A percentile compares a stretch with the other conserved stretches of the same genome.
Evolutionary conservation across 805 yeast species (phyloP).

Genomic region (Candida montana): DNA sequence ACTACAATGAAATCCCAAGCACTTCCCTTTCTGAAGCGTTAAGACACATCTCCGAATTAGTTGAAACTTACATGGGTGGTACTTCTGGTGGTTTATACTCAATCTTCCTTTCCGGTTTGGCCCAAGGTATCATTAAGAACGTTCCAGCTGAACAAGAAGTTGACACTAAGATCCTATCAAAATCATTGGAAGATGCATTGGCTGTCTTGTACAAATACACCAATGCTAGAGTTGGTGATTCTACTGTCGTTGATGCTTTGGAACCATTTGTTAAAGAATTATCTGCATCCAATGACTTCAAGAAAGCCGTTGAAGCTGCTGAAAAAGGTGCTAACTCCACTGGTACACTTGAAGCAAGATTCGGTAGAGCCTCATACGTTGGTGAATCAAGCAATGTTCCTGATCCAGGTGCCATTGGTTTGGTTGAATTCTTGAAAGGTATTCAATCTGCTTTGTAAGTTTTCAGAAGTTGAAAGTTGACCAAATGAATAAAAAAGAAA

Average conservation of each 20-base stretch:
- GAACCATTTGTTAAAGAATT: slow-evolving; percentile 79
- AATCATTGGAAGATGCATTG: slow-evolving; percentile 53
- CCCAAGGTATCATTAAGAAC: slow-evolving; percentile 39
- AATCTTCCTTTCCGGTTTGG: slow-evolving; percentile 74
- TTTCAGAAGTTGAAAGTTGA: neutral
- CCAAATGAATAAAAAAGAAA: too few relatives aligned
- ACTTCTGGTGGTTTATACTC: slow-evolving; percentile 94
- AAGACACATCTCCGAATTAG: slow-evolving; percentile 71
- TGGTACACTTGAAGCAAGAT: slow-evolving; percentile 68
- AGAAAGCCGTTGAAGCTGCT: slow-evolving; percentile 64
- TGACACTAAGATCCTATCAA: slow-evolving; percentile 32
- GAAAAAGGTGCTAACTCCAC: slow-evolving; percentile 73
- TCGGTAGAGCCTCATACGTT: slow-evolving; percentile 93
- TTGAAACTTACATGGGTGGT: slow-evolving; percentile 95
- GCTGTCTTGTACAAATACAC: slow-evolving; percentile 80
- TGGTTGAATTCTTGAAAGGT: slow-evolving; percentile 49
- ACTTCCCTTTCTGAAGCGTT: slow-evolving; percentile 47
- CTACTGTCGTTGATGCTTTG: slow-evolving; percentile 84
- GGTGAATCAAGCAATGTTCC: slow-evolving; percentile 67
- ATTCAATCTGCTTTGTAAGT: slow-evolving; percentile 21
- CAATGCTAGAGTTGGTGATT: slow-evolving; percentile 81
- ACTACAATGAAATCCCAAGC: slow-evolving; percentile 39
- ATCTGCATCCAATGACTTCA: slow-evolving; percentile 42
- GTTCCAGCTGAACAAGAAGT: slow-evolving; percentile 27
- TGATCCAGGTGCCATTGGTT: slow-evolving; percentile 93